Evolutionary conservation across 805 yeast genomes (phyloP), one percentile per base, ranked within the genome.

Genomic region (Candida endomychidarum): DNA sequence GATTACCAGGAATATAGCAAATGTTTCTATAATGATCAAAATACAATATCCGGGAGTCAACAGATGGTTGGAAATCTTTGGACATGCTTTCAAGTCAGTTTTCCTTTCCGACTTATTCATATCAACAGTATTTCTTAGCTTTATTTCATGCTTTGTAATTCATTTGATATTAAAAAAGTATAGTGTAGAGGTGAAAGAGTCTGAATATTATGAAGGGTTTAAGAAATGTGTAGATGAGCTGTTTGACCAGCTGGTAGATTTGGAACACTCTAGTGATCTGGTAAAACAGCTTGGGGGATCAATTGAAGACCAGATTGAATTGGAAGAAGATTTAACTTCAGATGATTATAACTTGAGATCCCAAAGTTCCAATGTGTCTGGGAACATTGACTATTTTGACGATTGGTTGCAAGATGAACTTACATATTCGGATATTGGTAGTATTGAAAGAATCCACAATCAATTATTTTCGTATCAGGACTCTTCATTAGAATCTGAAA

Each of bases 341-440:
- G 11, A 20, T 3, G 26, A 32, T 20, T 32, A 23, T 16, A 16
- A 25, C 8, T 25, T 35, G 8, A 16, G 15, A 15, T 6, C n/a
- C 2, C 43, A 43, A 10, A 43, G 43, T 21, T 33, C 41, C 12
- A 39, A 43, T 23, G 16, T 43, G 11, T 35, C 27, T 3, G 25
- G 32, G 9, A 36, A 39, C 17, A 34, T 44, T 14, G 42, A 44
- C 24, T 41, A 38, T 26, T 29, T 40, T 20, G 42, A 40, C 14
- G 32, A 40, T 34, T 41, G 42, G 34, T 17, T 40, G 7, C 38
- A 27, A 2, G 48, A 38, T 9, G 45, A 44, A 12, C 18, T 28
- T 8, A 27, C 45, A 3, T 26, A 34, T 18, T 41, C 38, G 3
- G 33, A 37, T 20, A 27, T 19, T 14, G 28, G 23, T 2, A 37